Conservation (phyloP, 805 yeast species). For the Grigorovia yakushimaensis region DNA sequence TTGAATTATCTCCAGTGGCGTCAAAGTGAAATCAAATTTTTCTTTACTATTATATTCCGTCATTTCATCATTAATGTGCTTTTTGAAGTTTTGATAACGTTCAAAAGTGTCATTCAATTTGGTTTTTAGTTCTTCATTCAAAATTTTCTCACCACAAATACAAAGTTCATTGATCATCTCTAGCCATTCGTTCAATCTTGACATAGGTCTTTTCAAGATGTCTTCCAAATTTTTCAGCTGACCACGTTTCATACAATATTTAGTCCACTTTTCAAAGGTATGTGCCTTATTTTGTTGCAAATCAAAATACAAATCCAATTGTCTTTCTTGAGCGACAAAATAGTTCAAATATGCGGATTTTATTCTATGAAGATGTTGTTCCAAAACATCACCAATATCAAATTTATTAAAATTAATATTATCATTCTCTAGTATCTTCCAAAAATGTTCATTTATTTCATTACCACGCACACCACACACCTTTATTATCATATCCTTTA, state of each 20-base stretch:
- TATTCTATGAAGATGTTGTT: constrained; percentile 26
- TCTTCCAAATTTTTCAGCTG: constrained; percentile 24
- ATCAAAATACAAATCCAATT: constrained; percentile 18
- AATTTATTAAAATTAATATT: constrained; percentile 3
- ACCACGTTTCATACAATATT: constrained; percentile 24
- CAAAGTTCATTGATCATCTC: constrained; percentile 6
- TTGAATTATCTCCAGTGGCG: constrained; percentile 24
- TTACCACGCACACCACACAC: neutral
- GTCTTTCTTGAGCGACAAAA: constrained; percentile 24
- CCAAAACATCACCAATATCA: constrained; percentile 25
- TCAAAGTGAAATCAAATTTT: constrained; percentile 16
- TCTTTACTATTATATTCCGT: constrained; percentile 12
- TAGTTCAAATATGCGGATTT: constrained; percentile 29
- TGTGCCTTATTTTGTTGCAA: constrained; percentile 12
- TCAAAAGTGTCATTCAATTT: constrained; percentile 3
- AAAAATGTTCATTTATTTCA: neutral
- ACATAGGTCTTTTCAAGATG: constrained; percentile 27
- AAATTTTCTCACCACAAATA: neutral
- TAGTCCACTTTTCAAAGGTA: constrained; percentile 27
- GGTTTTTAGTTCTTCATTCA: neutral
- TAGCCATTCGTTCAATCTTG: constrained; percentile 23
- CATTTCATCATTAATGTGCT: constrained; percentile 11
- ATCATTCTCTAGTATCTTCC: constrained; percentile 7
- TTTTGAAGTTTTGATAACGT: constrained; percentile 11
- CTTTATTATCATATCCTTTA: constrained; percentile 3